Evolutionary conservation across 2,329 filamentous ascomycete species (phyloP).

Genomic region (Penicillium brasilianum): DNA sequence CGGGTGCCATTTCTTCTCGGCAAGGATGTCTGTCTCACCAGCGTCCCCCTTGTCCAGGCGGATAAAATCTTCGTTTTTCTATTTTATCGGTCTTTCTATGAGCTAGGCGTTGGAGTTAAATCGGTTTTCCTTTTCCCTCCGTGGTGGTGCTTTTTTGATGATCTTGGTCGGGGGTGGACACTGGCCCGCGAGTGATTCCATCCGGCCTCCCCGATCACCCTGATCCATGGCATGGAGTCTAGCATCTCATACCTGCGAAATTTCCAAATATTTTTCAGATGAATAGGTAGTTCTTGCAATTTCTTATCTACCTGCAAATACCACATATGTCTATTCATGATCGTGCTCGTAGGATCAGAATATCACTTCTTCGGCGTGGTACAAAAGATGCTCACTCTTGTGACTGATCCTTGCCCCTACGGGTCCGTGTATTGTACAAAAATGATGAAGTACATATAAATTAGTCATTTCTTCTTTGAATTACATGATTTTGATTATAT

Average conservation of each 20-base stretch:
- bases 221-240: constrained; percentile 16
- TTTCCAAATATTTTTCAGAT: neutral
- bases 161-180: constrained; percentile 6
- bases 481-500: neutral
- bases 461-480: neutral
- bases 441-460: neutral
- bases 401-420: constrained; percentile 1
- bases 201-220: neutral
- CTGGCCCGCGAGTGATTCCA: neutral
- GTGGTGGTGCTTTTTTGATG: constrained; percentile 10
- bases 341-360: constrained; percentile 4
- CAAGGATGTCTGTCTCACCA: neutral
- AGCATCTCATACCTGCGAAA: constrained; percentile 18
- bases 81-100: constrained; percentile 12
- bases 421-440: neutral
- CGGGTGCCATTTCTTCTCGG: neutral
- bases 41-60: constrained; percentile 1
- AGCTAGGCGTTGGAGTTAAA: constrained; percentile 24
- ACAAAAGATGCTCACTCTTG: neutral
- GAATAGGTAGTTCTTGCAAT: neutral
- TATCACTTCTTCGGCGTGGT: neutral
- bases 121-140: constrained; percentile 14
- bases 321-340: neutral
- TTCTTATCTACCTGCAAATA: neutral
- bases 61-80: constrained; percentile 3